phyloP scores from a whole-genome alignment of 805 yeast genomes.

The Millerozyma miso region DNA sequence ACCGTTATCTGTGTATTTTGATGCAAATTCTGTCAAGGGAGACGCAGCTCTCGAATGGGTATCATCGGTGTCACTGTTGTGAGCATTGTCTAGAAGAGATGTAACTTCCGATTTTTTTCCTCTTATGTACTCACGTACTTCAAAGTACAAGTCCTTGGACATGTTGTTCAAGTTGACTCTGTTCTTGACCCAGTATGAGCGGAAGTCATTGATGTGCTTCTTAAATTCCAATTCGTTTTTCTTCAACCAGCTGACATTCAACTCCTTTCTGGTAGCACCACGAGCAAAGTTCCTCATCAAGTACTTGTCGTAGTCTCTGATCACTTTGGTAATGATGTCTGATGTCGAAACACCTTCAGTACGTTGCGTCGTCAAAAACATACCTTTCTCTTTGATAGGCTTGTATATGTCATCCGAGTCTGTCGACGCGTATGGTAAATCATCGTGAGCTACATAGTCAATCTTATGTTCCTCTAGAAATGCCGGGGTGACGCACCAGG shows the following conservation, averaged over 20 bases:
- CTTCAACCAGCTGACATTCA: constrained; percentile 95
- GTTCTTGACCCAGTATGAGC: constrained; percentile 79
- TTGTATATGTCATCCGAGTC: constrained; percentile 88
- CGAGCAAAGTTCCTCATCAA: constrained; percentile 95
- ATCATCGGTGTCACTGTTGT: constrained; percentile 25
- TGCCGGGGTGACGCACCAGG: constrained; percentile 89
- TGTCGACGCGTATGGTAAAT: constrained; percentile 87
- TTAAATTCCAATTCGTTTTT: constrained; percentile 93
- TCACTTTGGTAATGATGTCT: constrained; percentile 91
- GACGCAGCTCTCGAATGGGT: constrained; percentile 30
- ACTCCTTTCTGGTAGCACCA: constrained; percentile 94
- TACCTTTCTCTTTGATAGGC: constrained; percentile 87
- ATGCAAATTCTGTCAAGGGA: constrained; percentile 67
- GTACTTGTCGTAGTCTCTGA: constrained; percentile 94
- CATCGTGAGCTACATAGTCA: constrained; percentile 98
- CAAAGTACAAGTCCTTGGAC: constrained; percentile 79
- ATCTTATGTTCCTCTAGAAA: constrained; percentile 75
- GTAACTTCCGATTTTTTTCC: constrained; percentile 36
- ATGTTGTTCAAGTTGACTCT: constrained; percentile 64
- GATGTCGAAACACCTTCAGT: constrained; percentile 96
- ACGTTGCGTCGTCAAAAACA: constrained; percentile 90
- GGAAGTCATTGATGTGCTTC: constrained; percentile 82
- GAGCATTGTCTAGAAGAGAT: constrained; percentile 20
- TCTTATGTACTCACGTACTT: constrained; percentile 70
- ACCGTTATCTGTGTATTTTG: constrained; percentile 47